Evolutionary conservation across 768 basidiomycete species (phyloP), one percentile per base, ranked within the genome.

Genomic region (Punctularia strigosozonata): DNA sequence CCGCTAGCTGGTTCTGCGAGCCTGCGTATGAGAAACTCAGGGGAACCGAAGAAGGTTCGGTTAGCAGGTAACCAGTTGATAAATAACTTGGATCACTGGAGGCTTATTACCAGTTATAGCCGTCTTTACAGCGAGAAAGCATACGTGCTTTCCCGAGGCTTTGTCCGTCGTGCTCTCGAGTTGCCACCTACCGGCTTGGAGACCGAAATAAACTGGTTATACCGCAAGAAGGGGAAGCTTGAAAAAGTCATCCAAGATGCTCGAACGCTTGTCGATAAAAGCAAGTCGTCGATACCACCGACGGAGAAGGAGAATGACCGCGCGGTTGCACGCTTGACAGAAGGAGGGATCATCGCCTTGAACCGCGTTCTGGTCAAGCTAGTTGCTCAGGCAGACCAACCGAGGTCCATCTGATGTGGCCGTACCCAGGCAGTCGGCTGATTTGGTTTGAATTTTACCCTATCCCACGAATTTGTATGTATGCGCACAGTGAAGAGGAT

Each of bases 111-210:
- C n/a, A n/a, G 19, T 6, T 38, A n/a, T 50, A 91, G 89, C 50
- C 87, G 90, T 31, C 58, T 94, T 10, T 94, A 95, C 63, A 91
- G 71, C 55, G 91, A 95, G 60, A 91, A 91, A 56, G 89, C 88
- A 4, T 92, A 84, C 49, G 86, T 92, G 26, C 68, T 94, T 28
- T 89, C 90, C 8, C 72, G 90, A 22, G 85, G 80, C 6, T 95
- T 94, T 53, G 77, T 92, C 36, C 79, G 82, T n/a, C 79, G 85
- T 14, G 90, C 90, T 10, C 73, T 92, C 21, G 84, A 88, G 60
- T 64, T 80, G 20, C 86, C 88, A 17, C 71, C 77, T 4, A 69
- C 75, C 25, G 72, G 77, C 6, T 60, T 95, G 20, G 80, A 81
- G 43, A 47, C 61, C 4, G 91, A 91, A 57, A 70, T 95, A 39